Evolutionary conservation across 2,329 filamentous ascomycete genomes (phyloP), one percentile per base, ranked within the genome.

Genomic region (Botrytis cinerea): DNA sequence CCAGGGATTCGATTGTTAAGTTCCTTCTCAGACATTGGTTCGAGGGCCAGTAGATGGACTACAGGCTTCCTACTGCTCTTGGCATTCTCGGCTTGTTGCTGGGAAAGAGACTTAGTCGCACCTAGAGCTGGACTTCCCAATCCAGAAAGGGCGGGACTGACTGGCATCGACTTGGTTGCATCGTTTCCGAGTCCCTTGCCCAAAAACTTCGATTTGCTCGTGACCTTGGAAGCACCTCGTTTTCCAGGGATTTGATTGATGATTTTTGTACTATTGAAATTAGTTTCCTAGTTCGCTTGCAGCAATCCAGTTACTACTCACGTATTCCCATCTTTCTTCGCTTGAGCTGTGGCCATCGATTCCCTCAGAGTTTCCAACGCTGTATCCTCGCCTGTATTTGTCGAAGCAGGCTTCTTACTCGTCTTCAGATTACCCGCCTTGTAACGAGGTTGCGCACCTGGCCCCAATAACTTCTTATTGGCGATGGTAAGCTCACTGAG

Each of bases 11-110:
- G 89, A 69, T 85, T 86, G 64, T 82, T 80, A 4, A 91, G 80
- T 70, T 86, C 84, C 12, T 86, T 83, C 32, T 85, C 85, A 0
- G 85, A 81, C 75, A 85, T 84, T 22, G 89, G 86, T 73, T 84
- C 82, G 10, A 87, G 84, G 46, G 89, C 89, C 32, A 91, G 82
- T 76, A 90, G 87, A 79, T 91, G 89, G 43, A 91, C 87, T 32
- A 91, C 82, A 38, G 86, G 83, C 38, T 82, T 82, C 6, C 85
- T 84, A 74, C 85, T 84, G 70, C 86, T 87, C 79, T 88, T 89
- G 59, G 86, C 85, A 76, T 86, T 84, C 77, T 88, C 86, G 51
- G 86, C 79, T 46, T 85, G 81, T 75, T 87, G 84, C 74, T 89
- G 85, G 1, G 87, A 86, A 28, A 86, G 83, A 18, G 85, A 85